phyloP scores from a whole-genome alignment of 768 basidiomycete genomes.

The Tulasnella sp. region DNA sequence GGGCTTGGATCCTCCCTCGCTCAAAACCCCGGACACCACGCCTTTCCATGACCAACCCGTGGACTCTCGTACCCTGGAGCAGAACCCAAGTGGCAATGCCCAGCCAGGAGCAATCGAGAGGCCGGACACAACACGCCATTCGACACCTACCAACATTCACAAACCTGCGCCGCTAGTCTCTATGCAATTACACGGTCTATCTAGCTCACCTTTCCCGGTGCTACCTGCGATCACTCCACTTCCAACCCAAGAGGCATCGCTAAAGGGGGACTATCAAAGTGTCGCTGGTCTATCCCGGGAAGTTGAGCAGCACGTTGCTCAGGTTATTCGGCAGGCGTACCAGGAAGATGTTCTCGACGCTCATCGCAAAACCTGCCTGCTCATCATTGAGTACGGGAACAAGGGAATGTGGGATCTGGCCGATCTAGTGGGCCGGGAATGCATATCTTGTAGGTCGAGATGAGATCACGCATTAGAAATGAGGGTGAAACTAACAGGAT shows the following conservation, averaged over 20 bases:
- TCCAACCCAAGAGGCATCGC: neutral
- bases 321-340: neutral
- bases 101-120: neutral
- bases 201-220: neutral
- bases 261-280: neutral
- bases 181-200: no score
- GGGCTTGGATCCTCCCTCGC: neutral
- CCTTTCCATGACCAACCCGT: neutral
- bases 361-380: neutral
- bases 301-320: neutral
- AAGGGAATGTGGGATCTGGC: neutral
- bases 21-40: neutral
- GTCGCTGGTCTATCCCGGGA: neutral
- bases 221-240: neutral
- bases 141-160: neutral
- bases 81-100: neutral
- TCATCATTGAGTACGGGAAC: neutral
- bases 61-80: neutral
- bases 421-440: neutral
- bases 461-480: neutral
- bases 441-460: neutral
- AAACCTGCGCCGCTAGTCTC: neutral
- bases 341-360: constrained; percentile 3
- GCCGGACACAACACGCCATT: neutral
- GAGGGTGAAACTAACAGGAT: neutral